Base-by-base conservation (phyloP, 306 rosid species). In the Vicia villosa region DNA sequence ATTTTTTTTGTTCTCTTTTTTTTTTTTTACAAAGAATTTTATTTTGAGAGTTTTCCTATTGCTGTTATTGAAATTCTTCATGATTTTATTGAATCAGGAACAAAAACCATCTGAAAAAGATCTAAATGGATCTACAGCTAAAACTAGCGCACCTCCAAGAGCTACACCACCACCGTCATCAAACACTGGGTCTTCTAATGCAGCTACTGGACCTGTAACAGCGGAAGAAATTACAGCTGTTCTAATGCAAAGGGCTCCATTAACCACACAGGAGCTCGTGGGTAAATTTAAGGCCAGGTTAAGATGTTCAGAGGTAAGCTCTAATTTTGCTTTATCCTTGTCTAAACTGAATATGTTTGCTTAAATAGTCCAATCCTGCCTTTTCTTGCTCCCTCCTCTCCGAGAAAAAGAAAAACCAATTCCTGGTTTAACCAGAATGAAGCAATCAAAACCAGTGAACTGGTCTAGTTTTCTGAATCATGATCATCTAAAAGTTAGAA, bases 191-290 rank as follows among this genome's bases (percentile, higher is more conserved):
- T 40, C 88, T n/a, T 75, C 84, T 21, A 26, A 80, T n/a, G 16
- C 86, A 10, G 80, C 94, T 67, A 64, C 90, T 70, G 96, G 90
- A 38, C 98, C 92, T 4, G 96, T 90, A 72, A 83, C 88, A 6
- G 97, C 90, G 81, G 96, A 90, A 73, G 97, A 94, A 84, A 94
- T 90, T 42, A 84, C 90, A 84, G 90, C 97, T 60, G 89, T 94
- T 70, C 76, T 94, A 68, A 72, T 77, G 81, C 97, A 90, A 64
- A 85, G 80, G 80, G 85, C 90, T 42, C 97, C 92, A 22, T 88
- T 94, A 72, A 94, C 97, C 22, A 90, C 97, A 5, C 94, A 87
- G 79, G 98, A 88, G 80, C 97, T 94, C 70, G 97, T 94, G 38
- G 91, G 89, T 40, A 94, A 79, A 79, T 94, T 94, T 73, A 91